These are phyloP conservation scores for Trichoderma koningiopsis DNA, from an alignment of 2,329 filamentous ascomycete genomes.

Conservation along the genomic window DNA sequence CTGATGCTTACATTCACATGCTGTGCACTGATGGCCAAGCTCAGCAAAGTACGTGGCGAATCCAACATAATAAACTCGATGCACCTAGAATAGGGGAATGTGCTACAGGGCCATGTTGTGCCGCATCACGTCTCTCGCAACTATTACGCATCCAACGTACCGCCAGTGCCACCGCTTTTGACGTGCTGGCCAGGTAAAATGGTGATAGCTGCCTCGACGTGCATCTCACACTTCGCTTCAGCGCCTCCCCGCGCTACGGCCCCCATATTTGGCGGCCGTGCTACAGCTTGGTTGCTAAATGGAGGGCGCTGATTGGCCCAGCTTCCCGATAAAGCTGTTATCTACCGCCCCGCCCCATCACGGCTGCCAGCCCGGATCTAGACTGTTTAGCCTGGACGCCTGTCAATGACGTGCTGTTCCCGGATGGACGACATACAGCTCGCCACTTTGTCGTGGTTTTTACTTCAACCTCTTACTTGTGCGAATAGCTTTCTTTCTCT, in stretches of 20 bases:
- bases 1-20: neutral
- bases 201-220: constrained; percentile 24
- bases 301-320: constrained; percentile 31
- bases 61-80: neutral
- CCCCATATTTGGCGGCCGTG: constrained; percentile 19
- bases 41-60: neutral
- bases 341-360: constrained; percentile 8
- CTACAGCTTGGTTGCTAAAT: constrained; percentile 31
- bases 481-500: neutral
- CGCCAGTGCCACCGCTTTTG: constrained; percentile 17
- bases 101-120: neutral
- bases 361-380: neutral
- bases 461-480: neutral
- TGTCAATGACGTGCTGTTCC: constrained; percentile 24
- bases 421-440: constrained; percentile 6
- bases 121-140: neutral
- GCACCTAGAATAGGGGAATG: neutral
- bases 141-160: neutral
- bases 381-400: neutral
- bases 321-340: constrained; percentile 9
- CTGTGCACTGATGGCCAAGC: neutral
- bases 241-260: constrained; percentile 19
- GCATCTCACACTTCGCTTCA: constrained; percentile 7
- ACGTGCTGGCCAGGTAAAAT: constrained; percentile 31
- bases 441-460: neutral